Evolutionary conservation across 345 rosid genomes (phyloP), one percentile per base, ranked within the genome.

Genomic region (Kandelia obovata): DNA sequence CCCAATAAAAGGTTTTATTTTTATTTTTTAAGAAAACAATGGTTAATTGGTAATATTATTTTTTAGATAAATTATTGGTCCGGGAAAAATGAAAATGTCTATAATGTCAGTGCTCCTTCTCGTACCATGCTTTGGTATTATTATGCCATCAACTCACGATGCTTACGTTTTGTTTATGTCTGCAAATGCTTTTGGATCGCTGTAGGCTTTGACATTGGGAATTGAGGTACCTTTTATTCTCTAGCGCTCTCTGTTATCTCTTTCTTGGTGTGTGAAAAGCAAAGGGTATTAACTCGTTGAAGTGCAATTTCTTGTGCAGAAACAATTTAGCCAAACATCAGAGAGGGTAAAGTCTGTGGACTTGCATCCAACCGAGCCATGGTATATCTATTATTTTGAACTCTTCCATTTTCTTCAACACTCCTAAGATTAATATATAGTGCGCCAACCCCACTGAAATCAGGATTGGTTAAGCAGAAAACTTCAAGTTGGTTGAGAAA

Each of bases 301-400:
- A 39, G 46, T 39, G 46, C 46, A 39, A 39, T 55, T 55, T 23
- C 28, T 55, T 23, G 58, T 55, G 27, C 58, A 55, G 58, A 13
- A 55, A 55, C 58, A 21, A 55, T 72, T 77, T 37, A 62, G 66
- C 23, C 81, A 81, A 62, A 59, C 47, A 65, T 77, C 79, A 11
- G 81, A 71, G 49, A 74, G 84, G 61, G 77, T 77, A 10, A 81
- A 81, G 39, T 81, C 81, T 28, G 72, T 77, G 2, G 84, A 71
- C 69, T 64, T 77, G 3, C 84, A 81, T 65, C 81, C 84, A 55
- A 81, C 74, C 15, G 57, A 74, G 53, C 84, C 84, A 74, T 81
- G 84, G 84, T 81, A 71, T 35, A 65, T 39, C 26, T n/a, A 55
- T 2, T 28, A 47, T 69, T 30, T 26, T 61, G 3, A 16, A 46